A percentile compares a stretch with the other conserved stretches of the same genome.
Conservation (phyloP, 1,284 basidiomycete species). For the Ceratobasidium papillatum region DNA sequence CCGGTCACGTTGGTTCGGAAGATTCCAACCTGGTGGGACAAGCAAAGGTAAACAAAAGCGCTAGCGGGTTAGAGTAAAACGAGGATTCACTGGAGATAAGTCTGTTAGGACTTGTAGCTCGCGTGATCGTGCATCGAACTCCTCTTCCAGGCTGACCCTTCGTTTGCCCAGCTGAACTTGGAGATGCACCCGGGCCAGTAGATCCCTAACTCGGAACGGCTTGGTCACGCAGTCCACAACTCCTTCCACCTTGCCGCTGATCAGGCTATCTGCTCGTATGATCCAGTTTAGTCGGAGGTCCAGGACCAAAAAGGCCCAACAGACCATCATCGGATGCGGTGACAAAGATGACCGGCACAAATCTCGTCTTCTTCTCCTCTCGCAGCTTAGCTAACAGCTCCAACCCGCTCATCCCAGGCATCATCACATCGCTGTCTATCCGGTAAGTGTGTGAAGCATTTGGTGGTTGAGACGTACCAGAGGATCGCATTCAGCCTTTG, state of each 20-base stretch:
- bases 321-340: conserved; percentile 37
- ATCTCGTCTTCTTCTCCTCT: conserved; percentile 39
- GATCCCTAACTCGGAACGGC: conserved; percentile 51
- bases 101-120: conserved; percentile 48
- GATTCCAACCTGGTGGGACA: conserved; percentile 21
- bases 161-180: conserved; percentile 50
- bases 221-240: conserved; percentile 53
- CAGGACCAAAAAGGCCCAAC: background rate
- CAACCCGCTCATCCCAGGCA: conserved; percentile 24
- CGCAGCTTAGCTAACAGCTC: conserved; percentile 21
- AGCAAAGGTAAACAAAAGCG: background rate
- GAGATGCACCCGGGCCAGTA: conserved; percentile 54
- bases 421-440: conserved; percentile 22
- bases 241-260: conserved; percentile 44
- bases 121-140: conserved; percentile 50
- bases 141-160: conserved; percentile 49
- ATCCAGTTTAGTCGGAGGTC: conserved; percentile 46
- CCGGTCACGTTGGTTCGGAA: conserved; percentile 25
- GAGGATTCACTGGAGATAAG: conserved; percentile 39
- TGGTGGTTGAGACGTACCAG: conserved; percentile 15
- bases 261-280: background rate
- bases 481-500: conserved; percentile 16
- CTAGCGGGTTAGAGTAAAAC: background rate
- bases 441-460: background rate
- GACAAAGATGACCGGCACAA: conserved; percentile 50